Base-by-base conservation (phyloP, 2,329 filamentous ascomycete genomes). In the Xylaria sp. region DNA sequence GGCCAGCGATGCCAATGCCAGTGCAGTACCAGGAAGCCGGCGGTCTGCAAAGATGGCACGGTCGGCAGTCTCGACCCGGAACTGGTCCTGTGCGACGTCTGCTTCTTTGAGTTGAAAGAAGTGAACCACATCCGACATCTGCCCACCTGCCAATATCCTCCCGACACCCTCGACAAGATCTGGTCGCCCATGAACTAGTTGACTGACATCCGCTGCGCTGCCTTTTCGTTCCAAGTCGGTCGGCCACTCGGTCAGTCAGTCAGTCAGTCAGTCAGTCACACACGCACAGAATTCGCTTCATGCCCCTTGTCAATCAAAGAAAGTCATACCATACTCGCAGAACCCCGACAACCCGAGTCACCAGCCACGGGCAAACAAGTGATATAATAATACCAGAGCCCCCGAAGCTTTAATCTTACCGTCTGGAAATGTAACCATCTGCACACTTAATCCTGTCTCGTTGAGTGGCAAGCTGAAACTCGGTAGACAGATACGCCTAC, bases 1-100 rank as follows among this genome's bases (percentile, higher is more conserved):
- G 27, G 21, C 17, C 19, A 53, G 19, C 56, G 42, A 24, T 58
- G 68, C 42, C 54, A 61, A 19, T 67, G 68, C 48, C 62, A 67
- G 53, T 62, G 70, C 57, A 56, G 24, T 5, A 54, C 47, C 11
- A 59, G 50, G 32, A 68, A 60, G 48, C 45, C 61, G 53, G 42
- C 59, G 17, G 36, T 62, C n/a, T 63, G 56, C 56, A 61, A 24
- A 17, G 55, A 51, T 14, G 60, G 45, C 32, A 39, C 27, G 11
- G 59, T 64, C n/a, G 64, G 64, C 27, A 71, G 55, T 42, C 58
- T 55, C 55, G 69, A 71, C 21, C 69, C 61, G 24, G 47, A 68
- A 42, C 24, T 55, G 48, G 30, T 17, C 9, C 30, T 69, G n/a
- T 69, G 66, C 32, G 64, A 68, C 56, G 24, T 64, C 57, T 71